Evolutionary conservation across 306 rosid species (phyloP), one percentile per base, ranked within the genome.

Genomic region (Quercus robur): DNA sequence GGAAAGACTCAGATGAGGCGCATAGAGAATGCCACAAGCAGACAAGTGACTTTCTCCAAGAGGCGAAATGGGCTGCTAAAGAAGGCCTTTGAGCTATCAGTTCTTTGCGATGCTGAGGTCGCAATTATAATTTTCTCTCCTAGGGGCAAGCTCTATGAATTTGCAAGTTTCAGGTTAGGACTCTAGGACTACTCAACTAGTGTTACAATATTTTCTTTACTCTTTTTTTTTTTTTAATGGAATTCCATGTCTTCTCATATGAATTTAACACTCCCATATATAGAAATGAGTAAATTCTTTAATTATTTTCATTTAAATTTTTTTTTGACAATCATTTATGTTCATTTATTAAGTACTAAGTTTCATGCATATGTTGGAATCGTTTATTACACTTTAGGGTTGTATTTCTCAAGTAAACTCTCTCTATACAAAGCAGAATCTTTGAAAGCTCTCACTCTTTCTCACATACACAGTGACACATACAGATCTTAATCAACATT

Each of bases 31-130:
- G 85, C 97, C n/a, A 91, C 97, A n/a, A 94, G 93, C 79, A 80
- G 98, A 8, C 97, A 94, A 56, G 97, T 94, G 0, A 92, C 98
- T 12, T 94, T 94, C 78, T 94, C 94, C 19, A 94, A 94, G 87
- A 72, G 98, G 26, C 81, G 94, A 1, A 92, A 89, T 66, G 98
- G 98, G 44, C 73, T 94, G 75, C 85, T 94, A 67, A 94, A 94
- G 88, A 94, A 94, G 81, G 98, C 98, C 0, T 92, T 88, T 76
- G 98, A 94, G 80, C 86, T 94, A n/a, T 92, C 97, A 15, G 89
- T 94, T 49, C 90, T 94, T 1, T 94, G 98, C 61, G 98, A 94
- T 31, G 91, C 88, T 4, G 91, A 88, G 71, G 86, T 88, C 46
- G 86, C 83, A 1, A 84, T 88, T 30, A 81, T 88, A 35, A 62